Evolutionary conservation across 2,329 filamentous ascomycete genomes (phyloP).

Genomic region (Apiospora sp.): DNA sequence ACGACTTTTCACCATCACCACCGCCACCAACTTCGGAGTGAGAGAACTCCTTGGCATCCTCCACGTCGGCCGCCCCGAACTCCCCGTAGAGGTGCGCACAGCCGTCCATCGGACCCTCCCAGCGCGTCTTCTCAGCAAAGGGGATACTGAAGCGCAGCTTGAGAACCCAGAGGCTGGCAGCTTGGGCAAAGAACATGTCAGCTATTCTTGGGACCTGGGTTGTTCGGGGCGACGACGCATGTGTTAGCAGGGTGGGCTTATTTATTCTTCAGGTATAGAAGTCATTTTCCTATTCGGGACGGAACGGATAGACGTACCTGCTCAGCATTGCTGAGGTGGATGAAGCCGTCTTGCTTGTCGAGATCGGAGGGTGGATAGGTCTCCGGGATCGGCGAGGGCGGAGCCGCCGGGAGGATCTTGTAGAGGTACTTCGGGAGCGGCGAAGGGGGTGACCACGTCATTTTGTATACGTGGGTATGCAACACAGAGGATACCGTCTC

Average conservation of each 20-base stretch:
- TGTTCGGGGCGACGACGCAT: background rate
- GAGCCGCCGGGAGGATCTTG: conserved; percentile 65
- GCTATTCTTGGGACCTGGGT: conserved; percentile 41
- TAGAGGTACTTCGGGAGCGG: conserved; percentile 58
- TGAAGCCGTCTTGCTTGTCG: conserved; percentile 66
- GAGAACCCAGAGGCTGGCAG: conserved; percentile 39
- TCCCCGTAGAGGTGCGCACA: conserved; percentile 69
- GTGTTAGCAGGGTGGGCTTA: background rate
- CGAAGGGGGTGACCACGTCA: conserved; percentile 34
- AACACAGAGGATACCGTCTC: background rate
- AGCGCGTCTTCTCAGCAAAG: conserved; percentile 55
- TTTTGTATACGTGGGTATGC: conserved; percentile 14
- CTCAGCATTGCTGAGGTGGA: conserved; percentile 65
- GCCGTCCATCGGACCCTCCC: conserved; percentile 57
- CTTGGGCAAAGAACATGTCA: conserved; percentile 40
- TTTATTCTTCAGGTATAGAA: background rate
- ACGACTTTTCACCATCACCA: conserved; percentile 49
- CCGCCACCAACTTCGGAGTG: conserved; percentile 31
- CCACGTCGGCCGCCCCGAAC: conserved; percentile 61
- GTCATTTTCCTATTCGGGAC: background rate
- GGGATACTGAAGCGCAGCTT: conserved; percentile 56
- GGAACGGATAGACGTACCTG: conserved; percentile 50
- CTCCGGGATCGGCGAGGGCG: conserved; percentile 60
- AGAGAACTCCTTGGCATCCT: conserved; percentile 54
- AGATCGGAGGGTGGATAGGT: conserved; percentile 66